A percentile compares a stretch with the other conserved stretches of the same genome.
Conservation (phyloP, 192 early-diverging fungal genomes). For the Coemansia sp. region DNA sequence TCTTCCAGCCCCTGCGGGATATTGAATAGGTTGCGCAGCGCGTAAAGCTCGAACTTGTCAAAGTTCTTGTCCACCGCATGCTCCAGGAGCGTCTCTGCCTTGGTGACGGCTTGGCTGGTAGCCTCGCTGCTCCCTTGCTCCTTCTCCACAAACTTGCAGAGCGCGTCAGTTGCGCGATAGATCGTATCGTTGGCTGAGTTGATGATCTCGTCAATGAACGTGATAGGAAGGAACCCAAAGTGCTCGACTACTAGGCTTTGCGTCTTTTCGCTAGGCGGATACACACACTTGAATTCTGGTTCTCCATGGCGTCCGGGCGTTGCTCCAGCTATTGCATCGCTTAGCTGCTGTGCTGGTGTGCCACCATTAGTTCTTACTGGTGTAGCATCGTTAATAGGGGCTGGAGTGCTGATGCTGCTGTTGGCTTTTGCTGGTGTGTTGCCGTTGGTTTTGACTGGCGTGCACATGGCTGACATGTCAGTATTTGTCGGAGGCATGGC, state of each 20-base stretch:
- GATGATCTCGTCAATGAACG: constrained; percentile 80
- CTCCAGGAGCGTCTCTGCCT: constrained; percentile 76
- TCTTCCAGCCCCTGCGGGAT: constrained; percentile 57
- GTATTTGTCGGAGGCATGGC: not conserved
- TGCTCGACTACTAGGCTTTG: constrained; percentile 67
- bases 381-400: not conserved
- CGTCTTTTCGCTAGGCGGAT: constrained; percentile 47
- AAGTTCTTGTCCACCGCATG: constrained; percentile 77
- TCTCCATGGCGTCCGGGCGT: constrained; percentile 36
- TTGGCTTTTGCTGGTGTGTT: not conserved
- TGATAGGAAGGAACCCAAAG: constrained; percentile 77
- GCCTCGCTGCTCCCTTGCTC: constrained; percentile 56
- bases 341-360: constrained; percentile 8
- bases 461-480: not conserved
- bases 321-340: constrained; percentile 35
- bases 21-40: constrained; percentile 71
- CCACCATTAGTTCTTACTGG: constrained; percentile 12
- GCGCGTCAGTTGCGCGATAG: constrained; percentile 66
- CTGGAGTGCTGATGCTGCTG: not conserved
- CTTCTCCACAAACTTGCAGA: constrained; percentile 67
- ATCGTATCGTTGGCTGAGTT: constrained; percentile 74
- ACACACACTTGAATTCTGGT: constrained; percentile 41
- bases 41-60: constrained; percentile 81
- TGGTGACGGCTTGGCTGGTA: constrained; percentile 62
- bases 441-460: constrained; percentile 2